Evolutionary conservation across 1,284 basidiomycete genomes (phyloP).

Genomic region (Neonothopanus nambi): DNA sequence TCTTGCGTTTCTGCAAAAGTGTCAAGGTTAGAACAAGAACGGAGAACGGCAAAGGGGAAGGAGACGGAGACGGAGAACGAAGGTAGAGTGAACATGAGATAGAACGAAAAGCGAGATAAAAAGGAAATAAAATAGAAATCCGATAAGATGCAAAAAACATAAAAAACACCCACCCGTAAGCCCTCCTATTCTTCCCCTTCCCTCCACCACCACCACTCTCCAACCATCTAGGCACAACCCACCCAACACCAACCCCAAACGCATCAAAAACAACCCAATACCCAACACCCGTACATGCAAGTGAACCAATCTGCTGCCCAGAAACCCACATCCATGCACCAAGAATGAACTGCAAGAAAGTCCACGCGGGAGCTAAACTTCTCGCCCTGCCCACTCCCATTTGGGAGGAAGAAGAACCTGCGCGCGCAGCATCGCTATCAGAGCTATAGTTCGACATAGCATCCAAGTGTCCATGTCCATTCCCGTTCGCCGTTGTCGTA

Average conservation of each 20-base stretch:
- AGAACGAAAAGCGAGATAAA: slow-evolving; percentile 1
- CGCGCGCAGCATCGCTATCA: no score
- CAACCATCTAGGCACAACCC: slow-evolving; percentile 47
- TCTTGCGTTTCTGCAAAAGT: slow-evolving; percentile 59
- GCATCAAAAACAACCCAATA: slow-evolving; percentile 97
- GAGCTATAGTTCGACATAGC: no score
- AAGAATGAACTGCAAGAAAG: slow-evolving; percentile 53
- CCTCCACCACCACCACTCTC: slow-evolving; percentile 21
- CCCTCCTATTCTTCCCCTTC: slow-evolving; percentile 32
- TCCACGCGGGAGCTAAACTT: slow-evolving; percentile 4
- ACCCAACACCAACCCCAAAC: slow-evolving; percentile 68
- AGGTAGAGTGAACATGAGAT: no score
- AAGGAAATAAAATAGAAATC: not conserved
- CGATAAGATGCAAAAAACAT: no score
- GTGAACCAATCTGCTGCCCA: slow-evolving; percentile 88
- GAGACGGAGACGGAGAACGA: not conserved
- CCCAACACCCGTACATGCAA: slow-evolving; percentile 87
- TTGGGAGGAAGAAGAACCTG: no score
- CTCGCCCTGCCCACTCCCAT: no score
- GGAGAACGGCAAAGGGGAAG: not conserved
- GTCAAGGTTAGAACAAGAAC: no score
- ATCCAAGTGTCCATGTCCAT: no score
- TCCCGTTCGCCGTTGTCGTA: no score
- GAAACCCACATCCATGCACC: slow-evolving; percentile 83
- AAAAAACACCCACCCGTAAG: slow-evolving; percentile 82